A percentile compares a stretch with the other conserved stretches of the same genome.
These are phyloP conservation scores for Dictyophora rubrovolvata DNA, from an alignment of 768 basidiomycete species.

Conservation along the genomic window DNA sequence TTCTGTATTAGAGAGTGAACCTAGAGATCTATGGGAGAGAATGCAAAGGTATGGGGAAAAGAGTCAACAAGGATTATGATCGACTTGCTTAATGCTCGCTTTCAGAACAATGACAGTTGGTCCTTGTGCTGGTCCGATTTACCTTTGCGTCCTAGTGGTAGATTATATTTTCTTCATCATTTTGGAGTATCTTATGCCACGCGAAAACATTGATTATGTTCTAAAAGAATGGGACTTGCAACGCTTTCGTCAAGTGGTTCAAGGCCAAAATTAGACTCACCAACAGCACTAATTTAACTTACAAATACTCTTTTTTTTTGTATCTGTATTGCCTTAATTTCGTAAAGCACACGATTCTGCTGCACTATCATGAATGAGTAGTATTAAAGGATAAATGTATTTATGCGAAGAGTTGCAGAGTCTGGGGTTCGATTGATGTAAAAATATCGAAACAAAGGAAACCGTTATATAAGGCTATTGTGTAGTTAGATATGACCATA, in stretches of 20 bases:
- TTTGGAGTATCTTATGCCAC: constrained; percentile 77
- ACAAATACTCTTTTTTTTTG: too few relatives aligned
- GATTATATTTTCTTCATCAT: constrained; percentile 81
- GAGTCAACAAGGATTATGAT: neutral
- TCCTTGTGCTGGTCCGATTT: constrained; percentile 75
- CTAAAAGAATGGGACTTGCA: constrained; percentile 47
- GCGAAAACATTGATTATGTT: constrained; percentile 69
- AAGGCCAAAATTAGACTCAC: too few relatives aligned
- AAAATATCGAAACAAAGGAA: too few relatives aligned
- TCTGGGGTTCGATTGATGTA: too few relatives aligned
- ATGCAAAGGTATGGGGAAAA: constrained; percentile 50
- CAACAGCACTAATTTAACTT: too few relatives aligned
- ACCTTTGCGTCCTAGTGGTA: constrained; percentile 79
- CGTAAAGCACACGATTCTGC: too few relatives aligned
- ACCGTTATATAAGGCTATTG: too few relatives aligned
- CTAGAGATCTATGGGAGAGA: constrained; percentile 67
- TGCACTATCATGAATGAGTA: too few relatives aligned
- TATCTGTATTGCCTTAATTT: too few relatives aligned
- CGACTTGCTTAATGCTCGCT: neutral
- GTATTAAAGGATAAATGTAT: too few relatives aligned
- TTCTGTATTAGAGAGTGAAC: constrained; percentile 47
- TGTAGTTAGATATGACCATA: too few relatives aligned
- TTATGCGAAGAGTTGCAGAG: too few relatives aligned
- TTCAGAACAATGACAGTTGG: constrained; percentile 71
- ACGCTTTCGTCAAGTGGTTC: constrained; percentile 23